Evolutionary conservation across 1,284 basidiomycete species (phyloP), one percentile per base, ranked within the genome.

Genomic region (Boletus smithii): DNA sequence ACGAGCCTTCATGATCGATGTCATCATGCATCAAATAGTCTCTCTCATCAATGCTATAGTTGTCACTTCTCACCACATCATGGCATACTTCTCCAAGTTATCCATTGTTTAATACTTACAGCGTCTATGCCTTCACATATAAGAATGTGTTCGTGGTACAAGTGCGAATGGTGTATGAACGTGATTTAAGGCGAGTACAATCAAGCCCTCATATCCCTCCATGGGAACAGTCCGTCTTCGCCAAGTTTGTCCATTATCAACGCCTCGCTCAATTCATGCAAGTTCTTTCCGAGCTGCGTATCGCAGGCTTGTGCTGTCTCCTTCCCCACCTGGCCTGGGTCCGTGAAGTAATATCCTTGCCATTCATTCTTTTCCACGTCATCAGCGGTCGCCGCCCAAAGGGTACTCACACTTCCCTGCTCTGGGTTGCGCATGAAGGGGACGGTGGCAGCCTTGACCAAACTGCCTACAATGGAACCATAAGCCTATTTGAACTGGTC

Each of bases 301-400:
- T 74, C 68, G 30, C 61, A 48, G 13, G 68, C 71, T 56, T 68
- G 65, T n/a, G 54, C 55, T 18, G 62, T 68, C 56, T 69, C 69
- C 34, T 59, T 62, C n/a, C 70, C 67, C 5, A 55, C 48, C 39
- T 61, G 58, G 0, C 56, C 68, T 2, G 71, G 69, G 40, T 73
- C 69, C 11, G 61, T 64, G 48, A 73, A 63, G 60, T 74, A 73
- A 48, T 51, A 60, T 8, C 70, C 72, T 57, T 74, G 69, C 61
- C 57, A 68, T 31, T 56, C 53, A 40, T 69, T 65, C n/a, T n/a
- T n/a, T n/a, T n/a, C n/a, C n/a, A n/a, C 52, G 63, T 56, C 40
- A 17, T 62, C 56, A 35, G 60, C 60, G 13, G 69, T 65, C 14
- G 70, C 69, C 8, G 70, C 69, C 62, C 66, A 69, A 18, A 68